These are phyloP conservation scores for Gaeumannomyces tritici DNA, from an alignment of 2,329 filamentous ascomycete species.

Conservation along the genomic window DNA sequence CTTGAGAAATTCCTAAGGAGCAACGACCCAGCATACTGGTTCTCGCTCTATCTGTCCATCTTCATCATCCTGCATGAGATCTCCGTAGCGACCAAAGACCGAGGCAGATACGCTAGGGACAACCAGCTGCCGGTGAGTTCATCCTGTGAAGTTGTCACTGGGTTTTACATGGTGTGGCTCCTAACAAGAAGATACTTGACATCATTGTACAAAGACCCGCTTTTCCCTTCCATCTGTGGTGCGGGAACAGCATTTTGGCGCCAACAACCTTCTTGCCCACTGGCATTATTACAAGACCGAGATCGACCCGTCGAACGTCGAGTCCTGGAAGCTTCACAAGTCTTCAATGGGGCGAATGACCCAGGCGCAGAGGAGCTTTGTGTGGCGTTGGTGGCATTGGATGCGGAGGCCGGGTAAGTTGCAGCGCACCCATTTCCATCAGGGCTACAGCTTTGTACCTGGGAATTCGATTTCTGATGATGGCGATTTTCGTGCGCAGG, in stretches of 20 bases:
- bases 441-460: neutral
- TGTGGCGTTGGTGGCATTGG: constrained; percentile 18
- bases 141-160: neutral
- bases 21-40: constrained; percentile 21
- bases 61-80: constrained; percentile 35
- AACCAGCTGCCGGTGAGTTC: constrained; percentile 14
- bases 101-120: constrained; percentile 30
- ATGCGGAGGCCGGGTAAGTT: constrained; percentile 13
- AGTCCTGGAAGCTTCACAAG: constrained; percentile 16
- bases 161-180: neutral
- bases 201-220: neutral
- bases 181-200: too few species aligned
- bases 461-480: too few species aligned
- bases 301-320: constrained; percentile 14
- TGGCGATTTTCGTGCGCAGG: neutral
- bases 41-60: constrained; percentile 26
- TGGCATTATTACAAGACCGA: constrained; percentile 41
- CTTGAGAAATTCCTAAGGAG: constrained; percentile 25
- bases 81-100: constrained; percentile 27
- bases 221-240: constrained; percentile 18
- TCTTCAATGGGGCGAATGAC: constrained; percentile 19
- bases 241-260: constrained; percentile 32
- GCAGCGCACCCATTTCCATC: neutral
- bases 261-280: constrained; percentile 33
- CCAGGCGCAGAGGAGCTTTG: constrained; percentile 20